A percentile compares a stretch with the other conserved stretches of the same genome.
Evolutionary conservation across 768 basidiomycete species (phyloP).

Genomic region (Clavaria fumosa): DNA sequence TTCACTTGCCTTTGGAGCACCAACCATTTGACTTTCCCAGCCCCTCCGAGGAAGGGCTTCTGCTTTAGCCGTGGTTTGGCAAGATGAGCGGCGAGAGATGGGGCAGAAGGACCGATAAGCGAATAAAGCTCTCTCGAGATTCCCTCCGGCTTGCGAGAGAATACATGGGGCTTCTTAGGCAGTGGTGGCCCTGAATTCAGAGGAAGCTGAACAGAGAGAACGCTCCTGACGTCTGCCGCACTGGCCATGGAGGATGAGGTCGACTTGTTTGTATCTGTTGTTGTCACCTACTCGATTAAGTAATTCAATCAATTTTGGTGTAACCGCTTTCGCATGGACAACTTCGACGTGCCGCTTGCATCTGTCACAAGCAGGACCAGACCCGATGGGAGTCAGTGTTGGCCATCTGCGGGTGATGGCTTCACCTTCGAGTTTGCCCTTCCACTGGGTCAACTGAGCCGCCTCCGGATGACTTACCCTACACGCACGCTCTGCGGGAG

Average conservation of each 20-base stretch:
- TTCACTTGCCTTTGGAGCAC: slow-evolving; percentile 5
- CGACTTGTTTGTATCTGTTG: background rate
- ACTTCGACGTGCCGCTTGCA: too few species aligned
- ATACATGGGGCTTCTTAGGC: slow-evolving; percentile 27
- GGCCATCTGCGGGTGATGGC: too few species aligned
- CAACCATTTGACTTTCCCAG: slow-evolving; percentile 59
- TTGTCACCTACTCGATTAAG: too few species aligned
- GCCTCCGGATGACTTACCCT: too few species aligned
- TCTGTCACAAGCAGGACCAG: too few species aligned
- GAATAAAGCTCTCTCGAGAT: slow-evolving; percentile 88
- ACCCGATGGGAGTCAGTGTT: too few species aligned
- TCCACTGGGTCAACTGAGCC: too few species aligned
- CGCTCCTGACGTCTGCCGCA: slow-evolving; percentile 74
- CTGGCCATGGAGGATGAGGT: background rate
- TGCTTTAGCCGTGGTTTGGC: slow-evolving; percentile 77
- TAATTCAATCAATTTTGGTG: too few species aligned
- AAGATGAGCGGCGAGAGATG: slow-evolving; percentile 65
- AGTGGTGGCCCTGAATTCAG: slow-evolving; percentile 31
- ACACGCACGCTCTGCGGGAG: too few species aligned
- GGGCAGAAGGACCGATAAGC: slow-evolving; percentile 88
- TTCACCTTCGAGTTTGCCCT: too few species aligned
- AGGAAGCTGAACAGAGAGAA: slow-evolving; percentile 47
- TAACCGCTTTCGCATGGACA: too few species aligned
- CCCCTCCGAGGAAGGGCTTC: slow-evolving; percentile 58
- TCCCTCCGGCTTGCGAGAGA: slow-evolving; percentile 64